Percentiles rank a stretch among this genome's conserved stretches.
Evolutionary conservation across 2,329 filamentous ascomycete genomes (phyloP).

Genomic region (Aspergillus novofumigatus): DNA sequence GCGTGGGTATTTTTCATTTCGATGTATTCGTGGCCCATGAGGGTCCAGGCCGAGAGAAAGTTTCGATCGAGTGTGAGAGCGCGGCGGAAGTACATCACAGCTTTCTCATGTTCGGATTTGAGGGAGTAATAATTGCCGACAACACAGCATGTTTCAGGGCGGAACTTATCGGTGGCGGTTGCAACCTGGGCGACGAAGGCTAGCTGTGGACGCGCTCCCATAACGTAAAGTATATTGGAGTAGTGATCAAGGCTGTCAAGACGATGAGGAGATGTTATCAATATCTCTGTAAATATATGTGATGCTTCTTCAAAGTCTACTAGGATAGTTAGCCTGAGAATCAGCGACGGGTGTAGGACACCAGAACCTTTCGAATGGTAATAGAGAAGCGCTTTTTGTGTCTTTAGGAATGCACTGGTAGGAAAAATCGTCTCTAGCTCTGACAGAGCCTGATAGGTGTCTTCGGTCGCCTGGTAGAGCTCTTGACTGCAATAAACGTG

Average conservation of each 20-base stretch:
- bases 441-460: conserved; percentile 68
- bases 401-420: conserved; percentile 80
- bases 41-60: conserved; percentile 92
- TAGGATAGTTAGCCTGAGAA: conserved; percentile 9
- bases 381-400: conserved; percentile 78
- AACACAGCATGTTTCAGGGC: conserved; percentile 93
- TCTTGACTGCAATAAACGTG: conserved; percentile 87
- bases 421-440: conserved; percentile 84
- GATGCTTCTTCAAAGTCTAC: conserved; percentile 61
- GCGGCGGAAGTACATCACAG: conserved; percentile 94
- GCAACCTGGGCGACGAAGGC: conserved; percentile 90
- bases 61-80: conserved; percentile 84
- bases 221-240: conserved; percentile 94
- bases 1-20: conserved; percentile 98
- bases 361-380: conserved; percentile 74
- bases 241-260: conserved; percentile 93
- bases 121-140: conserved; percentile 97
- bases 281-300: conserved; percentile 62
- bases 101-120: conserved; percentile 93
- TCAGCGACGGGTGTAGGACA: neutral
- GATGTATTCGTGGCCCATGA: conserved; percentile 98
- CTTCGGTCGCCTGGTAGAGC: conserved; percentile 77
- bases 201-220: conserved; percentile 80
- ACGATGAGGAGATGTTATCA: conserved; percentile 61
- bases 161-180: conserved; percentile 88